Base-by-base conservation (phyloP, 1,284 basidiomycete species). In the Boletellus deceptivus region DNA sequence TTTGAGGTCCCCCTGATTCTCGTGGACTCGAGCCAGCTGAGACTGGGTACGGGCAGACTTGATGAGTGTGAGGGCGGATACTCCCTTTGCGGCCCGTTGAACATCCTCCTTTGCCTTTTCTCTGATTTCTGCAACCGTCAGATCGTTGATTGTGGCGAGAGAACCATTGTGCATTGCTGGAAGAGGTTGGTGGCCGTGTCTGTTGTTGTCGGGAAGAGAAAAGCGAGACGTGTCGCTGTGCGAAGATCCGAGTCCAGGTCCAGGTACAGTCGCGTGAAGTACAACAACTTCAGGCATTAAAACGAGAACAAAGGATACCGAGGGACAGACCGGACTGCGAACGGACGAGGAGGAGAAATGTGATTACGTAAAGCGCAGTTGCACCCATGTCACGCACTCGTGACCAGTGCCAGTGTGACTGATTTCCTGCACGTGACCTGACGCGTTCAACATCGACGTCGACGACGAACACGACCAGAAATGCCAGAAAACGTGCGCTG, bases 81-180 rank as follows among this genome's bases (percentile, higher is more conserved):
- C 75, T 16, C 82, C 80, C 53, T 71, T 73, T 29, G 79, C 77
- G 52, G 76, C 74, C 51, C 71, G 78, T 45, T 74, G 72, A 14
- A 81, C 82, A 41, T 75, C 70, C 48, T 80, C 80, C 62, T 76
- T 83, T 10, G 80, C 83, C 61, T 72, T 78, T 46, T 75, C 73
- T 65, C 86, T 87, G 63, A 89, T 82, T 53, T 85, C 83, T 35
- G 75, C 69, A 47, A 83, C 75, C n/a, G 78, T 75, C 54, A 76
- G 64, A 48, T 69, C 58, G 24, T 58, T 60, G 17, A 50, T 55
- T 34, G 52, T 14, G 41, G 43, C 6, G 48, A 51, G 54, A 51
- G 56, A 53, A 29, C 65, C 68, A 70, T 72, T 60, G 44, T 59
- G 61, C 65, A 70, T 70, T 27, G 55, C 61, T 65, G 59, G 43